phyloP scores from a whole-genome alignment of 352 stramenopile species.

The Blastocystis sp. region DNA sequence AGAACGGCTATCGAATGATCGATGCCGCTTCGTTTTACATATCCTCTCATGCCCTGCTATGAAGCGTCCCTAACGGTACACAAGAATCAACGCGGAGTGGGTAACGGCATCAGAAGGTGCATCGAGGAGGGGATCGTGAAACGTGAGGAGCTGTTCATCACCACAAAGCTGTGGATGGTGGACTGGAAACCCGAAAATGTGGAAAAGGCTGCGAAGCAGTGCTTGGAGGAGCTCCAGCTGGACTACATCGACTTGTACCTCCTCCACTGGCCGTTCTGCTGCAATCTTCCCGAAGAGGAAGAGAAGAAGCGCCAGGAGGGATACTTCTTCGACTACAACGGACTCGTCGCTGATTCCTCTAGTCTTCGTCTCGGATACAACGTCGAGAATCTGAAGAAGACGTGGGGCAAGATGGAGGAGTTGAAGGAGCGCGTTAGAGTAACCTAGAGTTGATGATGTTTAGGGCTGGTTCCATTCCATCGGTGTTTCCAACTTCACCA shows the following conservation, averaged over 20 bases:
- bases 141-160: slow-evolving; percentile 83
- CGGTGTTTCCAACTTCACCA: slow-evolving; percentile 83
- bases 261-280: slow-evolving; percentile 83
- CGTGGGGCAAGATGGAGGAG: slow-evolving; percentile 79
- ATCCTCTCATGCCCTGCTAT: neutral
- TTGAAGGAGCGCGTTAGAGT: slow-evolving; percentile 78
- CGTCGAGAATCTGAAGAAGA: slow-evolving; percentile 72
- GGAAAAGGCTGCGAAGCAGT: slow-evolving; percentile 79
- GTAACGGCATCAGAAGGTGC: slow-evolving; percentile 77
- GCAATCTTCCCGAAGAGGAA: slow-evolving; percentile 74
- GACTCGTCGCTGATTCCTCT: slow-evolving; percentile 6
- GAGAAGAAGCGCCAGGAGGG: slow-evolving; percentile 57
- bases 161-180: slow-evolving; percentile 82
- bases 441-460: neutral
- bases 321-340: slow-evolving; percentile 62
- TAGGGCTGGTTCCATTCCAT: slow-evolving; percentile 80
- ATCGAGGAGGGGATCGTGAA: slow-evolving; percentile 80
- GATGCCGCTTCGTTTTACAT: slow-evolving; percentile 69
- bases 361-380: slow-evolving; percentile 71
- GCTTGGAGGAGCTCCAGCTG: slow-evolving; percentile 79
- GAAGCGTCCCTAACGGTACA: slow-evolving; percentile 67
- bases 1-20: slow-evolving; percentile 62
- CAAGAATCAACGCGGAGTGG: slow-evolving; percentile 80
- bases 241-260: slow-evolving; percentile 85
- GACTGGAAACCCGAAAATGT: slow-evolving; percentile 81